phyloP scores from a whole-genome alignment of 176 grass and related monocot species.

The Zea mays region DNA sequence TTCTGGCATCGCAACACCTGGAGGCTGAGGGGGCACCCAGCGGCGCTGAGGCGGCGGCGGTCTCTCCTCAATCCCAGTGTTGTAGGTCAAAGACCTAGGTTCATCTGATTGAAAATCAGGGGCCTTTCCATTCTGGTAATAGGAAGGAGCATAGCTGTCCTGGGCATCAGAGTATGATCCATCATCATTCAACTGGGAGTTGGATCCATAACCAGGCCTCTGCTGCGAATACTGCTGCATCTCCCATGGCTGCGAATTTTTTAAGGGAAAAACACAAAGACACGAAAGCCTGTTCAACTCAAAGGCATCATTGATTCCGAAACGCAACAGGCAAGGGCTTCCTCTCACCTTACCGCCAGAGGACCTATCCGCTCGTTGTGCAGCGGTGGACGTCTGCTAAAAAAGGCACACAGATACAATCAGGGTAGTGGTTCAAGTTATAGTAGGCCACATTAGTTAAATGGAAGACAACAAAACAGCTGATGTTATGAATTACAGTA shows the following conservation, averaged over 20 bases:
- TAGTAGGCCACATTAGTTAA: not conserved
- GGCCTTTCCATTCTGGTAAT: slow-evolving; percentile 57
- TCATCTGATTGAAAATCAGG: slow-evolving; percentile 45
- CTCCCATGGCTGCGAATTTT: slow-evolving; percentile 57
- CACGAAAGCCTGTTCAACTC: slow-evolving; percentile 25
- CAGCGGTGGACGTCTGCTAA: slow-evolving; percentile 29
- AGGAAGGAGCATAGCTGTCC: slow-evolving; percentile 36
- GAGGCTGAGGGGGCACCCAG: slow-evolving; percentile 79
- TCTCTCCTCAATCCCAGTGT: slow-evolving; percentile 40
- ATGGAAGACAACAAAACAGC: not conserved
- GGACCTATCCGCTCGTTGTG: slow-evolving; percentile 49
- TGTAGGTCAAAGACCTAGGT: slow-evolving; percentile 39
- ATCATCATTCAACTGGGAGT: slow-evolving; percentile 52
- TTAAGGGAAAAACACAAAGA: not conserved
- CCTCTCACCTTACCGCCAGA: slow-evolving; percentile 56
- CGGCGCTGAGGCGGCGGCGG: slow-evolving; percentile 35
- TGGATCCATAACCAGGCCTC: slow-evolving; percentile 46
- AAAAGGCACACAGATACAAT: slow-evolving; percentile 35
- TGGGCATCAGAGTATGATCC: slow-evolving; percentile 49
- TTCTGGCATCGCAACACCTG: slow-evolving; percentile 69
- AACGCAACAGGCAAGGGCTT: slow-evolving; percentile 3
- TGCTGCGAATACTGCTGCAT: slow-evolving; percentile 49
- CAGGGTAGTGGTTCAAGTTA: slow-evolving; percentile 19
- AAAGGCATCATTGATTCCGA: slow-evolving; percentile 6
- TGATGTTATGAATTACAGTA: not conserved